A percentile compares a stretch with the other conserved stretches of the same genome.
phyloP scores from a whole-genome alignment of 768 basidiomycete genomes.

The Hericium rajendrae region DNA sequence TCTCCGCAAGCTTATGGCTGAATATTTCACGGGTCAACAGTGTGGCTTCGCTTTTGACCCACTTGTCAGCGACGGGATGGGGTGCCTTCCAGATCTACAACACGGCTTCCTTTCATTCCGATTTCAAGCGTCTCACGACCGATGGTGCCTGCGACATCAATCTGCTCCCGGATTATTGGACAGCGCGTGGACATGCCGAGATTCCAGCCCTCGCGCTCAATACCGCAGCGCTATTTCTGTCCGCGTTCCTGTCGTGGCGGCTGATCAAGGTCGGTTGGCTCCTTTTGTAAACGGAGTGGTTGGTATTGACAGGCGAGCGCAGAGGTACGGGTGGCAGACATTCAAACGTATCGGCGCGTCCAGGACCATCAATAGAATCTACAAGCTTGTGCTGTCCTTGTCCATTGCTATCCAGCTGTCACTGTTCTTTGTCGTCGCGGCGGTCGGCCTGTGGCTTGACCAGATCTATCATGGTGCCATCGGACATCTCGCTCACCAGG shows the following conservation, averaged over 20 bases:
- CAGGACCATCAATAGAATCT: conserved; percentile 59
- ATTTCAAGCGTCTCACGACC: conserved; percentile 49
- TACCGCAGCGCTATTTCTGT: conserved; percentile 46
- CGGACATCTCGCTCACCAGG: conserved; percentile 37
- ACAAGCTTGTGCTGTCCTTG: conserved; percentile 60
- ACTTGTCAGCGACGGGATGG: conserved; percentile 67
- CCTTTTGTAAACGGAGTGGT: neutral
- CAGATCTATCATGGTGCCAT: conserved; percentile 61
- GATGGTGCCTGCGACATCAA: conserved; percentile 53
- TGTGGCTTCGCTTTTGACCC: conserved; percentile 62
- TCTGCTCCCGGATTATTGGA: conserved; percentile 60
- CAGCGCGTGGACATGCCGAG: conserved; percentile 47
- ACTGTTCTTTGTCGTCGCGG: conserved; percentile 64
- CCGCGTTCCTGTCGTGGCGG: conserved; percentile 60
- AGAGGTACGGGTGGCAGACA: conserved; percentile 80
- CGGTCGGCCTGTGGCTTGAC: conserved; percentile 70
- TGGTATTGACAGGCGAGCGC: neutral
- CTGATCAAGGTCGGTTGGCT: conserved; percentile 49
- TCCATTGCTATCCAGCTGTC: conserved; percentile 71
- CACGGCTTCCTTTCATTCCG: conserved; percentile 45
- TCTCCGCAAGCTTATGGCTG: neutral
- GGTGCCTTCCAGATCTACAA: conserved; percentile 54
- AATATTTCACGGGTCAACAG: conserved; percentile 15
- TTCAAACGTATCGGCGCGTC: conserved; percentile 82
- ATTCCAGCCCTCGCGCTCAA: conserved; percentile 57